Conservation (phyloP, 169 alveolate species). For the Cytauxzoon felis region DNA sequence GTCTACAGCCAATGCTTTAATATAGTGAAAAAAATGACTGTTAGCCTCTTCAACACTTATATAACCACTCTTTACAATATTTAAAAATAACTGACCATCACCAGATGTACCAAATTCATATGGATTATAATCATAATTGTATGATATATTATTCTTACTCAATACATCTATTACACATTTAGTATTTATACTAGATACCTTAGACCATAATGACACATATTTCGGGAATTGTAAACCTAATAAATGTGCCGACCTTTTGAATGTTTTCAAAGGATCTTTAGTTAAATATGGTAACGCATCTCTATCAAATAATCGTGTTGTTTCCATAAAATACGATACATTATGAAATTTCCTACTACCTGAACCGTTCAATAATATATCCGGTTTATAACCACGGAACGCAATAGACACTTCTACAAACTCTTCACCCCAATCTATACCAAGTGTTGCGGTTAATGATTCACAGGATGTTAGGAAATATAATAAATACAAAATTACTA, state of each 20-base stretch:
- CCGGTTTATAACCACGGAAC: conserved; percentile 71
- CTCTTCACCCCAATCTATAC: conserved; percentile 76
- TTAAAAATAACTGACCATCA: conserved; percentile 55
- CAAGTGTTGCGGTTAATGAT: conserved; percentile 49
- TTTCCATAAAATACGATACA: conserved; percentile 63
- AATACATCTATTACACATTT: conserved; percentile 13
- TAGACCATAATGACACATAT: neutral
- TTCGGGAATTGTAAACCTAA: conserved; percentile 29
- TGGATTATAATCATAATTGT: conserved; percentile 55
- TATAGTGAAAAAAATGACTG: conserved; percentile 69
- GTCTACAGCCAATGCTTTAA: conserved; percentile 58
- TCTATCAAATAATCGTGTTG: conserved; percentile 64
- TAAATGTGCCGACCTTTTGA: conserved; percentile 51
- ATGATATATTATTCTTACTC: neutral
- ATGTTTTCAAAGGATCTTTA: conserved; percentile 33
- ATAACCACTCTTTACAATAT: conserved; percentile 58
- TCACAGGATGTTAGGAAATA: neutral
- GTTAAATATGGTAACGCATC: conserved; percentile 50
- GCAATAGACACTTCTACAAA: conserved; percentile 72
- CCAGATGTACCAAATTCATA: conserved; percentile 47
- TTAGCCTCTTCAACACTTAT: conserved; percentile 68
- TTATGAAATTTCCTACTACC: conserved; percentile 72
- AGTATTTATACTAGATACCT: neutral
- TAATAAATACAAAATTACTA: neutral
- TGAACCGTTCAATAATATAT: conserved; percentile 67